Conservation (phyloP, 2,329 filamentous ascomycete genomes). For the Fusarium sp. region DNA sequence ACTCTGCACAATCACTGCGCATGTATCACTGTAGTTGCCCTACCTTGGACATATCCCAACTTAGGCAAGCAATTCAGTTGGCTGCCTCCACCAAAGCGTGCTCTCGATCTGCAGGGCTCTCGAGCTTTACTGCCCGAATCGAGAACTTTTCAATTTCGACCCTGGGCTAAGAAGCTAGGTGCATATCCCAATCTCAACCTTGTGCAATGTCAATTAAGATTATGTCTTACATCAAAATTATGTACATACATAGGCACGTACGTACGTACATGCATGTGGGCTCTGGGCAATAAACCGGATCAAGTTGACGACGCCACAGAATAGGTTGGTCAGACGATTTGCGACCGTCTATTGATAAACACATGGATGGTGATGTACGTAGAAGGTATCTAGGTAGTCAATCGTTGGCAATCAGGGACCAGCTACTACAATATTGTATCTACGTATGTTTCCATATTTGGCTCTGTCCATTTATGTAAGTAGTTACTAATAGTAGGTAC, state of each 20-base stretch:
- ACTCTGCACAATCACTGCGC: not conserved
- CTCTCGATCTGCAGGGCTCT: constrained; percentile 22
- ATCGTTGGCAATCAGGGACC: constrained; percentile 16
- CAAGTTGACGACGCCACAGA: not conserved
- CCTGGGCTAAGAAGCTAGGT: constrained; percentile 8
- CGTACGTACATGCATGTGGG: not conserved
- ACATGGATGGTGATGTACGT: constrained; percentile 17
- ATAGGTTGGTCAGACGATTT: not conserved
- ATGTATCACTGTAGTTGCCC: not conserved
- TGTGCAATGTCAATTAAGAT: constrained; percentile 11
- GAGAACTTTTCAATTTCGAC: constrained; percentile 24
- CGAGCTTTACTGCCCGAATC: constrained; percentile 9
- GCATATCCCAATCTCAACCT: constrained; percentile 3
- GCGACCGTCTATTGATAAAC: constrained; percentile 3
- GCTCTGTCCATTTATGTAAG: not conserved
- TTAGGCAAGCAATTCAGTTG: constrained; percentile 12
- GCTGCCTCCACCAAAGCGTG: constrained; percentile 4
- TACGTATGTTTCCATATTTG: constrained; percentile 34
- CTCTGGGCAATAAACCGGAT: not conserved
- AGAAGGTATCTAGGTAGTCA: not conserved
- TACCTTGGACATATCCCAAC: not conserved
- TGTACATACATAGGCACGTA: not conserved
- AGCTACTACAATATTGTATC: not conserved
- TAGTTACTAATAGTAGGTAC: not conserved
- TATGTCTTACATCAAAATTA: not conserved